Evolutionary conservation across 75 land plant species (phyloP).

Genomic region (Azolla pinnata): DNA sequence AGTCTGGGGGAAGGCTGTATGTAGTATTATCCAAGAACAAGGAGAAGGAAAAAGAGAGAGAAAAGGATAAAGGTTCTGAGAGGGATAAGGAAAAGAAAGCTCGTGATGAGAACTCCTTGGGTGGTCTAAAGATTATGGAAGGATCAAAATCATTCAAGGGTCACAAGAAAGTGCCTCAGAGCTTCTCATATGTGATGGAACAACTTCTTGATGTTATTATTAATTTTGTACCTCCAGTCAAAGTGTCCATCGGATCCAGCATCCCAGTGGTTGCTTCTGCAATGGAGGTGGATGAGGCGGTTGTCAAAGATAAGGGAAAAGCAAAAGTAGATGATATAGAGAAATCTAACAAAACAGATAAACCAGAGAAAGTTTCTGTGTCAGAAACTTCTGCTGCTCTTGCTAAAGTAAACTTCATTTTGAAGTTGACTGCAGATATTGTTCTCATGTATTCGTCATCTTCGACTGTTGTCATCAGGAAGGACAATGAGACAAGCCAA

Average conservation of each 20-base stretch:
- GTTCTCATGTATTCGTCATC: conserved; percentile 76
- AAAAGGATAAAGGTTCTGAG: conserved; percentile 24
- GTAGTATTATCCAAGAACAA: conserved; percentile 70
- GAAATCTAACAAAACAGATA: conserved; percentile 22
- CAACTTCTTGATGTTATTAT: conserved; percentile 80
- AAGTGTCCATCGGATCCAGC: conserved; percentile 21
- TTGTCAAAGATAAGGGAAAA: conserved; percentile 71
- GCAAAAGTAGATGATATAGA: conserved; percentile 70
- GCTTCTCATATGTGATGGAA: conserved; percentile 75
- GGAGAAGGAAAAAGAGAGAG: conserved; percentile 58
- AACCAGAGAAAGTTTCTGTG: conserved; percentile 12
- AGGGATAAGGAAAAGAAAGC: conserved; percentile 24
- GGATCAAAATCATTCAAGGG: conserved; percentile 42
- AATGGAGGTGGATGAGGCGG: conserved; percentile 81
- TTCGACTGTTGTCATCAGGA: conserved; percentile 52
- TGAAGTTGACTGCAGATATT: conserved; percentile 76
- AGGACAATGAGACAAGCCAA: conserved; percentile 68
- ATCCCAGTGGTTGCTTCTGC: conserved; percentile 15
- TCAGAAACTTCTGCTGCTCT: conserved; percentile 53
- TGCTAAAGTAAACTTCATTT: conserved; percentile 73
- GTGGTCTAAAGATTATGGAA: conserved; percentile 28
- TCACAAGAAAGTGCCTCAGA: conserved; percentile 67
- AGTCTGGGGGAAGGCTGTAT: conserved; percentile 46
- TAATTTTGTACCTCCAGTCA: conserved; percentile 40
- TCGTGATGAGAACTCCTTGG: conserved; percentile 16